Percentiles rank a stretch among this genome's conserved stretches.
These are phyloP conservation scores for Hypoxylon fragiforme DNA, from an alignment of 495 filamentous ascomycete species.

Conservation along the genomic window DNA sequence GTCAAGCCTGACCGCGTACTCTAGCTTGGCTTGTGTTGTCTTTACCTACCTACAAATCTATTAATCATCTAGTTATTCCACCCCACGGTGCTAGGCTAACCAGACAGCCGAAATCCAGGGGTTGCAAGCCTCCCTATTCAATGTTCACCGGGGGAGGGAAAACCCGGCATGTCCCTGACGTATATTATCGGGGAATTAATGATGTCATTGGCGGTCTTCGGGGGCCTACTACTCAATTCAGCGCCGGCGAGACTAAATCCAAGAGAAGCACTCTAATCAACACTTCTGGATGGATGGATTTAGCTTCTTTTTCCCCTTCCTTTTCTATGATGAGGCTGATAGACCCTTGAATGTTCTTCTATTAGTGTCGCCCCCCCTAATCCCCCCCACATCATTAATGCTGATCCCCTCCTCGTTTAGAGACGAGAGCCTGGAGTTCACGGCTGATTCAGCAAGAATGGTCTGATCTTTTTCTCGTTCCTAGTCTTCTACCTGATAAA, in stretches of 20 bases:
- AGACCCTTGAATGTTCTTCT: constrained; percentile 2
- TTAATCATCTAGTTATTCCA: neutral
- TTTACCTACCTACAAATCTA: neutral
- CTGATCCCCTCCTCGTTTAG: constrained; percentile 25
- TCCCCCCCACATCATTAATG: constrained; percentile 22
- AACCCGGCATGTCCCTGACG: constrained; percentile 11
- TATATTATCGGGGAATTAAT: constrained; percentile 20
- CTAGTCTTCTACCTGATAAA: constrained; percentile 13
- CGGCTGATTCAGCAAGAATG: constrained; percentile 21
- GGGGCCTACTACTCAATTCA: neutral
- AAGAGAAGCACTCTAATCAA: neutral
- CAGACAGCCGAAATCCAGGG: too few relatives aligned
- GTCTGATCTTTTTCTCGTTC: constrained; percentile 23
- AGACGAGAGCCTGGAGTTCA: constrained; percentile 6
- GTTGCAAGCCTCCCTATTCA: too few relatives aligned
- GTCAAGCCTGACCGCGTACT: constrained; percentile 1
- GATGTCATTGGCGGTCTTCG: constrained; percentile 23
- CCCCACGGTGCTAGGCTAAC: too few relatives aligned
- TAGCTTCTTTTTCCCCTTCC: too few relatives aligned
- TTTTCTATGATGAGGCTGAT: constrained; percentile 35
- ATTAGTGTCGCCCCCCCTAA: constrained; percentile 11
- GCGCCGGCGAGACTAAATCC: neutral
- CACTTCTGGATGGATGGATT: constrained; percentile 6
- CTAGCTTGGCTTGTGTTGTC: neutral
- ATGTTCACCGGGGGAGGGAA: too few relatives aligned